These are phyloP conservation scores for Metschnikowia continentalis DNA, from an alignment of 805 yeast species.

Conservation along the genomic window DNA sequence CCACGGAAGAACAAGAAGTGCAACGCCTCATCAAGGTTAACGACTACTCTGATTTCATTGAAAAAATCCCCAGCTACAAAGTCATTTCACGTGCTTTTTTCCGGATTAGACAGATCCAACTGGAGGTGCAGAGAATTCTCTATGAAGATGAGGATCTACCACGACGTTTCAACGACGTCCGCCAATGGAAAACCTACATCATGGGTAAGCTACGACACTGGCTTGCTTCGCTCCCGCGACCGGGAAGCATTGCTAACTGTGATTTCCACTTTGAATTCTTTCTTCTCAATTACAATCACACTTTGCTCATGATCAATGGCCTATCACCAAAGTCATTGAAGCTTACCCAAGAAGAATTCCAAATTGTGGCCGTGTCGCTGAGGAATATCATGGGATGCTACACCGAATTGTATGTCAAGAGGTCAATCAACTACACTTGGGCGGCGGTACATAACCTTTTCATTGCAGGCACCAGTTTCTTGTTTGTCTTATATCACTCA, in stretches of 20 bases:
- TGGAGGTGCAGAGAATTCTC: conserved; percentile 66
- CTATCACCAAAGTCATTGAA: conserved; percentile 65
- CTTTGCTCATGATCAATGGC: conserved; percentile 69
- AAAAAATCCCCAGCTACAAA: conserved; percentile 56
- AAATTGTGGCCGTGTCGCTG: conserved; percentile 58
- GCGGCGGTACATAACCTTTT: conserved; percentile 85
- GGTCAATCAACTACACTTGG: conserved; percentile 81
- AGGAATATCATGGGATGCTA: conserved; percentile 64
- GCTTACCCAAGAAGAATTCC: conserved; percentile 50
- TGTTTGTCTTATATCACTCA: conserved; percentile 72
- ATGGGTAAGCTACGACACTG: conserved; percentile 54
- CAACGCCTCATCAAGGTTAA: conserved; percentile 1
- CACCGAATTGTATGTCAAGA: conserved; percentile 49
- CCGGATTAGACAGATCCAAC: conserved; percentile 67
- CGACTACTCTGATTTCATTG: conserved; percentile 30
- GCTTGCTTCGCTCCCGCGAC: conserved; percentile 37
- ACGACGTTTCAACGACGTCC: conserved; percentile 47
- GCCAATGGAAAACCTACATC: conserved; percentile 61
- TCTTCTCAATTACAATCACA: conserved; percentile 71
- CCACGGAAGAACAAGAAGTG: background rate
- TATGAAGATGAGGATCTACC: conserved; percentile 75
- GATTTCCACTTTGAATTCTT: conserved; percentile 69
- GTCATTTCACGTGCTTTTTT: conserved; percentile 63
- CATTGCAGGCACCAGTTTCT: conserved; percentile 83
- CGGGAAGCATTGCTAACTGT: conserved; percentile 56